Evolutionary conservation across 1,284 basidiomycete genomes (phyloP).

Genomic region (Cutaneotrichosporon sp.): DNA sequence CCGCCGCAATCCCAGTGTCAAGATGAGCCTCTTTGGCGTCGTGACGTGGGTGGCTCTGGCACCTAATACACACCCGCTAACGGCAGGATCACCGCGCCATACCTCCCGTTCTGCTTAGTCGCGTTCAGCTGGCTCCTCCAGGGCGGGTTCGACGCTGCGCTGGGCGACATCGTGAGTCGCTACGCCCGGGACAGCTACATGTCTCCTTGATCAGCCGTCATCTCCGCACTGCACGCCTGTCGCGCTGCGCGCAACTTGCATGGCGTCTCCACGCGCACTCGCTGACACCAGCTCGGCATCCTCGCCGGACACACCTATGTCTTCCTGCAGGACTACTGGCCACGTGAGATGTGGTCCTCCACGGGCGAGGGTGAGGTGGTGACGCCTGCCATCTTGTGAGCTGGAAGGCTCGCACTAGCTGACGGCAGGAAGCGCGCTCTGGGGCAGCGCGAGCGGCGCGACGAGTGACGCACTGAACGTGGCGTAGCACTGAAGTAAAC

Average conservation of each 20-base stretch:
- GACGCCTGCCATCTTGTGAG: slow-evolving; percentile 77
- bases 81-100: slow-evolving; percentile 80
- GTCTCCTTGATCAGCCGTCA: no score
- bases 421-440: slow-evolving; percentile 18
- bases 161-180: slow-evolving; percentile 71
- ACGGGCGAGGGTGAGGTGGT: slow-evolving; percentile 61
- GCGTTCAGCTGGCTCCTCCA: slow-evolving; percentile 86
- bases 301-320: slow-evolving; percentile 88
- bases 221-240: no score
- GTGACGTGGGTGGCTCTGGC: slow-evolving; percentile 70
- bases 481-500: neutral
- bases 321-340: slow-evolving; percentile 94
- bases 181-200: no score
- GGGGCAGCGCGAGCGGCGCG: slow-evolving; percentile 11
- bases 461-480: neutral
- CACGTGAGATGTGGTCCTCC: slow-evolving; percentile 70
- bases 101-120: slow-evolving; percentile 87
- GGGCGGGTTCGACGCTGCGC: slow-evolving; percentile 79
- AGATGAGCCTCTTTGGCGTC: slow-evolving; percentile 93
- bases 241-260: no score
- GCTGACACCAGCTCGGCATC: slow-evolving; percentile 63
- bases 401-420: slow-evolving; percentile 31
- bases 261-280: no score
- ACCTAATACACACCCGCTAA: slow-evolving; percentile 10
- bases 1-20: slow-evolving; percentile 84